Evolutionary conservation across 2,329 filamentous ascomycete genomes (phyloP), one percentile per base, ranked within the genome.

Genomic region (Sarocladium kiliense): DNA sequence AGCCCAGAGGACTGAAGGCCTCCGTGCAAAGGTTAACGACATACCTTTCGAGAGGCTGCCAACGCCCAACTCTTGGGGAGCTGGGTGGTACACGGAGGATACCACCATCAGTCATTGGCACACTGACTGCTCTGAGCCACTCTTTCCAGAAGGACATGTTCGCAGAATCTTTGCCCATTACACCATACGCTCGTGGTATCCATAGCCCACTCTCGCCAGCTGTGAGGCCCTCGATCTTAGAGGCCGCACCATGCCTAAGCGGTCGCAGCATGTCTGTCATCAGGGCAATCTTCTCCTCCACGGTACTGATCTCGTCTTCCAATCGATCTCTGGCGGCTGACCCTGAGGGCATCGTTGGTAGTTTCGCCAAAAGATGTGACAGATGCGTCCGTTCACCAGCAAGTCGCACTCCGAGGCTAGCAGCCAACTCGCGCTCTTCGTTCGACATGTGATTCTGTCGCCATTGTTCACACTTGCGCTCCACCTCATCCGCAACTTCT

Each of bases 91-190:
- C 85, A 56, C 92, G 82, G 61, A 94, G 74, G 27, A 99, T 79
- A 14, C 80, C 85, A 19, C 93, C 91, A 66, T 96, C 91, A 1
- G 86, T 91, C 94, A 97, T 99, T 26, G 94, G 94, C 21, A 96
- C 90, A n/a, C 94, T 78, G 10, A 97, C 82, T 6, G 93, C 92
- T 70, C 91, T 88, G 49, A 99, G 80, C 94, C 94, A 99, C 69
- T 99, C 94, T 71, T 97, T 97, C 92, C 93, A 99, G 73, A 99
- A 97, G 30, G 85, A 84, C 60, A 92, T 91, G 72, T 95, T 82
- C 58, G 85, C 87, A 12, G 80, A 79, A 67, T 99, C 94, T 59
- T 89, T 82, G 32, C 94, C 94, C 59, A 99, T 78, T 58, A 99
- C 87, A 57, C 94, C 94, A 66, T 96, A 99, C 1, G 93, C 91